Conservation (phyloP, 2,329 filamentous ascomycete genomes). For the Cercospora sesami region DNA sequence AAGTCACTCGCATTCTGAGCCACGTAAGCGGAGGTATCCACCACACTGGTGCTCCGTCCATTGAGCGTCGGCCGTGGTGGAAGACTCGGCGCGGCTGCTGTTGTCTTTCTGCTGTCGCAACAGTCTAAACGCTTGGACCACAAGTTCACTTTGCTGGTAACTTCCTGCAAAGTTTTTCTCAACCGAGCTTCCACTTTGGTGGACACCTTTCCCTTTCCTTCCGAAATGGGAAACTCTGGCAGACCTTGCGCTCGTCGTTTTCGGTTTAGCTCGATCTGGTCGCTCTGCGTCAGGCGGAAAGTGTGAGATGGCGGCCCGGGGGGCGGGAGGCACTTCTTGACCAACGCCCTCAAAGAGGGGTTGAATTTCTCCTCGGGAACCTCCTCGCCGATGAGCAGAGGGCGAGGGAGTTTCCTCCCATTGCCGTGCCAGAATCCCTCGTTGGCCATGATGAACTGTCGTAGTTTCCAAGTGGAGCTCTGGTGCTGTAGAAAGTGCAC, state of each 20-base stretch:
- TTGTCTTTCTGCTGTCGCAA: neutral
- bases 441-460: neutral
- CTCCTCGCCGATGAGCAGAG: neutral
- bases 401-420: slow-evolving; percentile 2
- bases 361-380: neutral
- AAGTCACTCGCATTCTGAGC: neutral
- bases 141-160: neutral
- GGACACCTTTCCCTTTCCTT: neutral
- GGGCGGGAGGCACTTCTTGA: neutral
- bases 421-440: neutral
- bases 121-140: neutral
- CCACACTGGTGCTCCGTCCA: slow-evolving; percentile 1
- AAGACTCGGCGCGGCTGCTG: neutral
- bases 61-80: neutral
- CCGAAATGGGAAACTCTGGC: neutral
- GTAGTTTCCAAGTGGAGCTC: neutral
- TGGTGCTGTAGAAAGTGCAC: neutral
- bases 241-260: slow-evolving; percentile 1
- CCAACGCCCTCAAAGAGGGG: neutral
- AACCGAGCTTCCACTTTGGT: slow-evolving; percentile 1
- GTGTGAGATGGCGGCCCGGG: neutral
- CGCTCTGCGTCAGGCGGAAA: neutral
- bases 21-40: slow-evolving; percentile 9
- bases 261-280: neutral
- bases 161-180: slow-evolving; percentile 3